phyloP scores from a whole-genome alignment of 306 rosid species.

The Senna tora region DNA sequence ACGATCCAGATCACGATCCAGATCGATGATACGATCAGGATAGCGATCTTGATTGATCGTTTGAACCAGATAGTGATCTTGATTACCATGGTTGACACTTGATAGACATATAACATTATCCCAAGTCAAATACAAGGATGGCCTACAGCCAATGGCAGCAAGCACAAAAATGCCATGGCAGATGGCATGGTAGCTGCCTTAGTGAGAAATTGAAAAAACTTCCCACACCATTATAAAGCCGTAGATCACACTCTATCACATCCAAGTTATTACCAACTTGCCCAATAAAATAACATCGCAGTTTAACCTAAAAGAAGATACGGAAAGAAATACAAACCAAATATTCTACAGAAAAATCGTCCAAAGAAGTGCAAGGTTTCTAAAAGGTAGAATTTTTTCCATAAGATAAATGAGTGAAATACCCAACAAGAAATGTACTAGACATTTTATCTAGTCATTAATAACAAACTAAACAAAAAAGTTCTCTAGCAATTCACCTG shows the following conservation, averaged over 20 bases:
- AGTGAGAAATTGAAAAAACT: too few relatives aligned
- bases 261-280: not conserved
- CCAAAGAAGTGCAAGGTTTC: slow-evolving; percentile 1
- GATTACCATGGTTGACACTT: too few relatives aligned
- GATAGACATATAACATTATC: too few relatives aligned
- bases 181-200: too few relatives aligned
- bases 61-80: too few relatives aligned
- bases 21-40: too few relatives aligned
- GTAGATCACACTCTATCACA: not conserved
- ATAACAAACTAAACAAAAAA: not conserved
- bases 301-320: not conserved
- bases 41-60: too few relatives aligned
- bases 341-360: not conserved
- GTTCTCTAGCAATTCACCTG: slow-evolving; percentile 59
- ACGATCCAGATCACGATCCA: too few relatives aligned
- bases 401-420: slow-evolving; percentile 16
- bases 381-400: not conserved
- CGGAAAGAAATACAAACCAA: not conserved
- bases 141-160: too few relatives aligned
- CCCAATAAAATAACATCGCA: not conserved
- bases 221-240: not conserved
- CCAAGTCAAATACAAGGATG: too few relatives aligned
- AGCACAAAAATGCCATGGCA: too few relatives aligned
- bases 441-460: not conserved
- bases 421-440: slow-evolving; percentile 9